A percentile compares a stretch with the other conserved stretches of the same genome.
These are phyloP conservation scores for Arabidopsis hybrid DNA, from an alignment of 441 rosid genomes.

Conservation along the genomic window DNA sequence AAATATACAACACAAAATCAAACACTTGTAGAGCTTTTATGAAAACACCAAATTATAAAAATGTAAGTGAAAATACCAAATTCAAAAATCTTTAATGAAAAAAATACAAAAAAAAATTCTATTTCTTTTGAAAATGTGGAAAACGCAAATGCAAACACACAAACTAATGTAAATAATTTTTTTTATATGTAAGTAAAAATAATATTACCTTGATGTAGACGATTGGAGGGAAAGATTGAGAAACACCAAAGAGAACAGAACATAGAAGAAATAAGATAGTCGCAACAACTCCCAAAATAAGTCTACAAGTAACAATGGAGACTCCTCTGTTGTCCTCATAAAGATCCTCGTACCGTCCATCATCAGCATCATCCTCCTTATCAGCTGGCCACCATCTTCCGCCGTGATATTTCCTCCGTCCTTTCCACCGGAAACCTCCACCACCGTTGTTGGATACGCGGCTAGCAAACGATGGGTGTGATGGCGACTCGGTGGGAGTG, in stretches of 20 bases:
- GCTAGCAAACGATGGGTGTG: slow-evolving; percentile 54
- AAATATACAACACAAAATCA: slow-evolving; percentile 2
- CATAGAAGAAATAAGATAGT: slow-evolving; percentile 51
- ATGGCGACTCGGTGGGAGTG: slow-evolving; percentile 61
- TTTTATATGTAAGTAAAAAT: background rate
- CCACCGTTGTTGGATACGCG: slow-evolving; percentile 53
- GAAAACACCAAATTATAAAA: too few relatives aligned
- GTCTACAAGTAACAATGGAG: slow-evolving; percentile 50
- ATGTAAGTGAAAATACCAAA: background rate
- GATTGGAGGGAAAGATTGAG: slow-evolving; percentile 51
- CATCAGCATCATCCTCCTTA: slow-evolving; percentile 48
- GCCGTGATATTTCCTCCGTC: slow-evolving; percentile 52
- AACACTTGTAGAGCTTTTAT: too few relatives aligned
- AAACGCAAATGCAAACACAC: background rate
- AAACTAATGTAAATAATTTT: background rate
- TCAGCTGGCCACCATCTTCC: slow-evolving; percentile 55
- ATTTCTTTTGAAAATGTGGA: background rate
- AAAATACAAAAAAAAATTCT: background rate
- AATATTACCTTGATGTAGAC: slow-evolving; percentile 53
- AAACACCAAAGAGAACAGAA: slow-evolving; percentile 58
- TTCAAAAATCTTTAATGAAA: background rate
- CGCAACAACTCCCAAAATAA: slow-evolving; percentile 50
- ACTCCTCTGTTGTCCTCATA: slow-evolving; percentile 43
- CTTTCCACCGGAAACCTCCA: slow-evolving; percentile 49
- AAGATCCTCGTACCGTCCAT: slow-evolving; percentile 48